Evolutionary conservation across 208 protist species (phyloP), one percentile per base, ranked within the genome.

Genomic region (Crithidia brevicula): DNA sequence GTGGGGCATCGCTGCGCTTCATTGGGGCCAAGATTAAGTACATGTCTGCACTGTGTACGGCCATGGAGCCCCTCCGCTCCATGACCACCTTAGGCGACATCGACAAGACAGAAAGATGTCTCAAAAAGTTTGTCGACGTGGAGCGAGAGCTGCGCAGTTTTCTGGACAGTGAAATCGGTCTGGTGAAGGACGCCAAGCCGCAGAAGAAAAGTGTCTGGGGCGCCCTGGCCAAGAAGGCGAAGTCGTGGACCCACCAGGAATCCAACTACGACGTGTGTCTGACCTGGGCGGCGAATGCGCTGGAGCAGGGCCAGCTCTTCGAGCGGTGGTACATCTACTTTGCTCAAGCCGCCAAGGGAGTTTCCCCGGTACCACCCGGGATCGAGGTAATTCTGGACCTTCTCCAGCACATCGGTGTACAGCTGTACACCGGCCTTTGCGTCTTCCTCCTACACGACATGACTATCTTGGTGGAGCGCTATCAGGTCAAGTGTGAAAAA

Each of bases 371-470:
- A 28, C 53, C 68, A 11, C 62, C 69, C 23, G 70, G 61, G 11
- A 77, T 87, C 28, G 45, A 63, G 43, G 69, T 83, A 27, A 74
- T 88, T 52, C 38, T 84, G 20, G 58, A 74, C 33, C 46, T 88
- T 4, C 70, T 94, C 33, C 62, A 77, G 20, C 68, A 79, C 28
- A 81, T 89, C 27, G 69, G 68, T 23, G 66, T 65, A n/a, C 74
- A 81, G 57, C 70, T 94, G 20, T 92, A 94, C 74, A 77, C 60
- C 45, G 86, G 80, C 7, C 40, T 75, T 8, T 92, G 89, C 57
- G 68, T 68, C 25, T 89, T 91, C 67, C 64, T 92, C 33, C 74
- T 94, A n/a, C 83, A 84, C 38, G 86, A 94, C 79, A 89, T 92
- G 84, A 65, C 67, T 16, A 66, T 88, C 49, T 74, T 94, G 13